Evolutionary conservation across 2,329 filamentous ascomycete species (phyloP), one percentile per base, ranked within the genome.

Genomic region (Aspergillus versicolor): DNA sequence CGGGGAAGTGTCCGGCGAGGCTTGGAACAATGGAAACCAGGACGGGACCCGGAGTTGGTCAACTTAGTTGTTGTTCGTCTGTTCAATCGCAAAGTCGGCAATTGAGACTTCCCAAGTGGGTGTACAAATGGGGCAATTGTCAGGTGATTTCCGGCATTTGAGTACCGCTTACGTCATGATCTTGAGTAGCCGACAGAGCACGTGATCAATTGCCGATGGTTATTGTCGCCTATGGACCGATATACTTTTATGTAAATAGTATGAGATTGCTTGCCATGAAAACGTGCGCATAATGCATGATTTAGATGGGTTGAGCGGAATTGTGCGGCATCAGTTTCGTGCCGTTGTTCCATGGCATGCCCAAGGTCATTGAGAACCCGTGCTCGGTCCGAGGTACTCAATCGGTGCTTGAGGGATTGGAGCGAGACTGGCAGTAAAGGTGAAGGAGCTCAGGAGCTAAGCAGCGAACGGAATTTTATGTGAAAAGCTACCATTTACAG

Each of bases 321-420:
- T 51, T 19, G 11, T 37, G 32, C 30, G 30, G 30, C 30, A 48
- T 24, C 5, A 43, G 17, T 19, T 32, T 12, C 21, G 17, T 41
- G 38, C 22, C 37, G 17, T 51, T 51, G 24, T 17, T 22, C 12
- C 41, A 43, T 38, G 38, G 50, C 21, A 41, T 17, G 9, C 6
- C n/a, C 2, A 22, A 37, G 38, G 27, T 8, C 17, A 37, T 11
- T 17, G 49, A 22, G 30, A 34, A 9, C 12, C 17, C 27, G 27
- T 27, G 38, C 53, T 50, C 53, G 53, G 53, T 50, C 46, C 53
- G 53, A 55, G 53, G 53, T 34, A 49, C 52, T 41, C 24, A 21
- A 55, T 55, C 37, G 53, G 53, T 24, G 15, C 37, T 32, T 15
- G 37, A 15, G 22, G 3, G 42, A 17, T 13, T 13, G 27, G 19